Evolutionary conservation across 2,329 filamentous ascomycete genomes (phyloP).

Genomic region (Talaromyces sp.): DNA sequence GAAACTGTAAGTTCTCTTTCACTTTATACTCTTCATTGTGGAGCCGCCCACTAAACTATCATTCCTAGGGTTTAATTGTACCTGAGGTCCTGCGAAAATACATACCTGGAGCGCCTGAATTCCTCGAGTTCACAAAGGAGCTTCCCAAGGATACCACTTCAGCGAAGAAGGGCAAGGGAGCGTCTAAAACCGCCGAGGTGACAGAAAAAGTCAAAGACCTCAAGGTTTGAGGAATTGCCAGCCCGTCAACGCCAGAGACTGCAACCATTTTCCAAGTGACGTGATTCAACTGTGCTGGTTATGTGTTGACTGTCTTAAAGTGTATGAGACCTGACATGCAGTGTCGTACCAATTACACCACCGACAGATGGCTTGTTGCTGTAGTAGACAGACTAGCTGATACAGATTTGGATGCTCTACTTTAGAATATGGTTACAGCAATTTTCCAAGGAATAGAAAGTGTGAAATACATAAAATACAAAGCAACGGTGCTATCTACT

Average conservation of each 20-base stretch:
- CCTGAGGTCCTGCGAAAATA: constrained; percentile 83
- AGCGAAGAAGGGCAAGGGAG: constrained; percentile 47
- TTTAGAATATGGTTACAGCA: background rate
- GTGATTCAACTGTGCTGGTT: background rate
- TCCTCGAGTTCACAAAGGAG: constrained; percentile 83
- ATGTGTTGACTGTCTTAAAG: too few relatives aligned
- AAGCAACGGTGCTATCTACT: constrained; percentile 8
- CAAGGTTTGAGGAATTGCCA: constrained; percentile 28
- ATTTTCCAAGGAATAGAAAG: background rate
- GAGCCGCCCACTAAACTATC: background rate
- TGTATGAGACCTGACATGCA: too few relatives aligned
- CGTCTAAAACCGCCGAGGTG: constrained; percentile 25
- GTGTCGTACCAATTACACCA: background rate
- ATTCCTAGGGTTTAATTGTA: constrained; percentile 63
- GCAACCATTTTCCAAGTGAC: background rate
- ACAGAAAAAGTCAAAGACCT: constrained; percentile 38
- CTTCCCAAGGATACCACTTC: constrained; percentile 69
- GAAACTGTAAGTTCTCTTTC: constrained; percentile 55
- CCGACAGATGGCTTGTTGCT: background rate
- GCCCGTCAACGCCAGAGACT: background rate
- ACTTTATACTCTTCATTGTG: background rate
- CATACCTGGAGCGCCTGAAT: constrained; percentile 81
- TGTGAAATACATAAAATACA: background rate
- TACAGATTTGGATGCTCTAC: background rate
- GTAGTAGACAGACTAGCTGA: background rate